phyloP scores from a whole-genome alignment of 1,284 basidiomycete species.

The Ganoderma leucocontextum region DNA sequence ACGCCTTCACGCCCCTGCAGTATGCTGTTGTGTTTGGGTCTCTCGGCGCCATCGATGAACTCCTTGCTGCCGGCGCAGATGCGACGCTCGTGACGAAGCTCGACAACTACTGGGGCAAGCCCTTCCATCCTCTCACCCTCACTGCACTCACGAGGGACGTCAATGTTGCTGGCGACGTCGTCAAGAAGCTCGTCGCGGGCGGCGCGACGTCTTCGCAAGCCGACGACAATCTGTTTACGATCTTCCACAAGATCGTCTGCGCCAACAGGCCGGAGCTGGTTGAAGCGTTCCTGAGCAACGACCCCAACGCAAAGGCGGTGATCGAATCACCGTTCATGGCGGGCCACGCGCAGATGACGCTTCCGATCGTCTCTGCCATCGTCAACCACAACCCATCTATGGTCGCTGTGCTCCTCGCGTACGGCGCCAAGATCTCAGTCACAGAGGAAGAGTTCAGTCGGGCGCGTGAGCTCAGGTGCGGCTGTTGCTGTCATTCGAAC shows the following conservation, averaged over 20 bases:
- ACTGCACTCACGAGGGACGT: constrained; percentile 57
- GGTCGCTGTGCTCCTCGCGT: constrained; percentile 49
- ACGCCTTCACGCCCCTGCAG: constrained; percentile 57
- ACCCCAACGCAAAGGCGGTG: constrained; percentile 55
- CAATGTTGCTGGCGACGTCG: constrained; percentile 50
- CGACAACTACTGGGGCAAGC: constrained; percentile 33
- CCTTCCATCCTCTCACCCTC: constrained; percentile 57
- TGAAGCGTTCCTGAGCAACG: constrained; percentile 53
- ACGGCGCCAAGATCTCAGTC: constrained; percentile 48
- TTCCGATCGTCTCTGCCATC: constrained; percentile 51
- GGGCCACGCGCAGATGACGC: constrained; percentile 33
- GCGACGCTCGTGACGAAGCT: constrained; percentile 38
- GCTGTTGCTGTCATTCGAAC: background rate
- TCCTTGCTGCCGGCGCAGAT: constrained; percentile 57
- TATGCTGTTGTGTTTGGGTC: constrained; percentile 60
- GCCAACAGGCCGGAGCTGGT: constrained; percentile 52
- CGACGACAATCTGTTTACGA: constrained; percentile 52
- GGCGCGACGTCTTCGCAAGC: constrained; percentile 60
- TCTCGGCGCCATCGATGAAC: constrained; percentile 50
- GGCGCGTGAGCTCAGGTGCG: constrained; percentile 39
- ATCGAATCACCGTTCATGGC: constrained; percentile 52
- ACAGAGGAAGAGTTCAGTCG: constrained; percentile 44
- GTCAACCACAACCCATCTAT: constrained; percentile 45
- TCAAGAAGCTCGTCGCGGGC: constrained; percentile 54
- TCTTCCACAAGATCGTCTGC: constrained; percentile 56